Evolutionary conservation across 257 asterid genomes (phyloP).

Genomic region (Nicotiana tabacum): DNA sequence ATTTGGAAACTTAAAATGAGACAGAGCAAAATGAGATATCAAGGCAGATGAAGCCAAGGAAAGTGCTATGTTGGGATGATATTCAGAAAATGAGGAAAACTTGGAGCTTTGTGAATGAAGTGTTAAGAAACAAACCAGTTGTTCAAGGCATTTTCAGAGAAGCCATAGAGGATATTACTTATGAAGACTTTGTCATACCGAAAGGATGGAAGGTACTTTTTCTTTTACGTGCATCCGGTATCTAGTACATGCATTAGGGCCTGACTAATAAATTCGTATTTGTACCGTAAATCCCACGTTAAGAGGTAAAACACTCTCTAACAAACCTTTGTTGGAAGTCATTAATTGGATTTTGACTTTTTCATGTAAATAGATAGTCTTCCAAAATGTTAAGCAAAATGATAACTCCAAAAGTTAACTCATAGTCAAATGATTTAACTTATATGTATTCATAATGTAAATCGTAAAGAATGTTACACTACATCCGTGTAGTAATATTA

Average conservation of each 20-base stretch:
- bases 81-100: background rate
- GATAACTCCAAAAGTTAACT: too few relatives aligned
- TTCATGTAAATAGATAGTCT: too few relatives aligned
- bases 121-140: background rate
- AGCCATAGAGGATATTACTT: background rate
- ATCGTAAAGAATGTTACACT: too few relatives aligned
- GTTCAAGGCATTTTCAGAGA: background rate
- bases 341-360: background rate
- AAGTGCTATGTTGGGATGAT: background rate
- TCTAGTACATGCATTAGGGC: fast-evolving
- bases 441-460: too few relatives aligned
- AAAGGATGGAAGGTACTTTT: slow-evolving; percentile 6
- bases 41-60: background rate
- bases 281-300: too few relatives aligned
- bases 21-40: slow-evolving; percentile 9
- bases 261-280: too few relatives aligned
- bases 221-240: too few relatives aligned
- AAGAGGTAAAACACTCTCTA: too few relatives aligned
- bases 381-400: too few relatives aligned
- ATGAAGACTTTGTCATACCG: background rate
- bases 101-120: slow-evolving; percentile 2
- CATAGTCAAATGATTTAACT: too few relatives aligned
- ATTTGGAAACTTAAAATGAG: background rate
- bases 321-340: background rate
- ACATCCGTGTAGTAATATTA: too few relatives aligned